phyloP scores from a whole-genome alignment of 2,329 filamentous ascomycete genomes.

The Colletotrichum paranaense region DNA sequence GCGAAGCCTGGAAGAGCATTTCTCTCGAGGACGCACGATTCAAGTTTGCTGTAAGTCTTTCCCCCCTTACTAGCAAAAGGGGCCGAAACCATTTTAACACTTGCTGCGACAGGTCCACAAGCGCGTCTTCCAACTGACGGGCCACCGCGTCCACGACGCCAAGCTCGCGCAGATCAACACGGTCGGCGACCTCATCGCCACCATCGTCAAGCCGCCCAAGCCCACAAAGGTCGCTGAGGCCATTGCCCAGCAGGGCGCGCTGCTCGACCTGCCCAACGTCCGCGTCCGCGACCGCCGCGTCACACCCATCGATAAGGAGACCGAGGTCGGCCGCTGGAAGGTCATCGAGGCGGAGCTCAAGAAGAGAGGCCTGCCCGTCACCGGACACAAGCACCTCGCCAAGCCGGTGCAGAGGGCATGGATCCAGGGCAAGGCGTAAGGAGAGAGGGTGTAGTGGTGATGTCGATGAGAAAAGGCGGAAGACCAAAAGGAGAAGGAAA shows the following conservation, averaged over 20 bases:
- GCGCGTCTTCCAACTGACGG: constrained; percentile 84
- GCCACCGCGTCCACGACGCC: constrained; percentile 78
- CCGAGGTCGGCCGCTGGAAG: constrained; percentile 81
- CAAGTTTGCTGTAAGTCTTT: constrained; percentile 78
- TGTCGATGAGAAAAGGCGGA: not conserved
- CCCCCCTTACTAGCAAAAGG: not conserved
- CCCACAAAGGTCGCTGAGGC: constrained; percentile 72
- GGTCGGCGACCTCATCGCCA: constrained; percentile 64
- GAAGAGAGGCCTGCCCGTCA: constrained; percentile 69
- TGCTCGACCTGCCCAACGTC: constrained; percentile 75
- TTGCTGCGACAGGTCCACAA: constrained; percentile 74
- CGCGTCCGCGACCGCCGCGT: constrained; percentile 72
- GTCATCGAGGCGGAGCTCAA: constrained; percentile 78
- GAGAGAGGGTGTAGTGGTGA: not conserved
- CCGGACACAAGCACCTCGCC: constrained; percentile 54
- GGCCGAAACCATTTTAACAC: not conserved
- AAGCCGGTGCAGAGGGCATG: constrained; percentile 58
- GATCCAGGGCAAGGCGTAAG: constrained; percentile 52
- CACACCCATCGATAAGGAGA: constrained; percentile 79
- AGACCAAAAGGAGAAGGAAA: not conserved
- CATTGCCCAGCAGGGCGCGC: constrained; percentile 58
- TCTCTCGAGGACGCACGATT: constrained; percentile 67
- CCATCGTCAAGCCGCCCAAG: constrained; percentile 65
- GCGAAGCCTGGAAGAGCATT: constrained; percentile 67
- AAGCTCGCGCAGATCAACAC: constrained; percentile 68